Evolutionary conservation across 495 filamentous ascomycete species (phyloP).

Genomic region (Aspergillus funiculosus): DNA sequence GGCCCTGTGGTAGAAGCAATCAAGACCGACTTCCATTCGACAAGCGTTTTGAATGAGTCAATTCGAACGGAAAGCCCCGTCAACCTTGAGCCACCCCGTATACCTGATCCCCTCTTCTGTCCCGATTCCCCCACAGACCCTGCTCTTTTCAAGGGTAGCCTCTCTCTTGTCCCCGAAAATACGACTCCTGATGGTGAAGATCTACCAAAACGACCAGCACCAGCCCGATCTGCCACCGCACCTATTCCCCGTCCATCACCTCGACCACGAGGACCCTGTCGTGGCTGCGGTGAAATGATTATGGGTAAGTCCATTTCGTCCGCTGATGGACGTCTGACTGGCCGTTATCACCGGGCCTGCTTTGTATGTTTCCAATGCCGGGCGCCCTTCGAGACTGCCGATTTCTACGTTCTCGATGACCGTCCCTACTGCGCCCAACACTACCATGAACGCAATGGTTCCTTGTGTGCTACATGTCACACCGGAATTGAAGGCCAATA

Average conservation of each 20-base stretch:
- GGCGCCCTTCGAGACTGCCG: constrained; percentile 75
- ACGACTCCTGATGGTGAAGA: constrained; percentile 12
- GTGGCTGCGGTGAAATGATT: constrained; percentile 73
- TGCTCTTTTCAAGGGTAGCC: constrained; percentile 34
- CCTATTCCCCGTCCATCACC: constrained; percentile 23
- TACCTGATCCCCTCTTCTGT: constrained; percentile 30
- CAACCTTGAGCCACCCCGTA: constrained; percentile 30
- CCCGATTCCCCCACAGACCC: constrained; percentile 60
- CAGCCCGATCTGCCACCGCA: constrained; percentile 22
- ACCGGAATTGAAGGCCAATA: constrained; percentile 90
- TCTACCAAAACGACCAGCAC: constrained; percentile 20
- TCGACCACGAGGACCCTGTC: constrained; percentile 66
- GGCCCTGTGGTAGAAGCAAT: constrained; percentile 36
- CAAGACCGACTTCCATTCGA: constrained; percentile 17
- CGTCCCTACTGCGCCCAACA: constrained; percentile 85
- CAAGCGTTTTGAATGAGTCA: constrained; percentile 18
- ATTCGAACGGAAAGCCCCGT: constrained; percentile 23
- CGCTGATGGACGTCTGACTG: constrained; percentile 87
- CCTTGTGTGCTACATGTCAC: constrained; percentile 73
- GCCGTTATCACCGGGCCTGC: constrained; percentile 88
- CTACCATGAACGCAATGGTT: constrained; percentile 87
- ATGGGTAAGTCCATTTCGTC: constrained; percentile 89
- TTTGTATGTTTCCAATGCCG: constrained; percentile 86
- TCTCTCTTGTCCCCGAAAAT: constrained; percentile 38
- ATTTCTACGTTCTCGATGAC: constrained; percentile 89